These are phyloP conservation scores for Dichomitus squalens DNA, from an alignment of 1,284 basidiomycete species.

Conservation along the genomic window DNA sequence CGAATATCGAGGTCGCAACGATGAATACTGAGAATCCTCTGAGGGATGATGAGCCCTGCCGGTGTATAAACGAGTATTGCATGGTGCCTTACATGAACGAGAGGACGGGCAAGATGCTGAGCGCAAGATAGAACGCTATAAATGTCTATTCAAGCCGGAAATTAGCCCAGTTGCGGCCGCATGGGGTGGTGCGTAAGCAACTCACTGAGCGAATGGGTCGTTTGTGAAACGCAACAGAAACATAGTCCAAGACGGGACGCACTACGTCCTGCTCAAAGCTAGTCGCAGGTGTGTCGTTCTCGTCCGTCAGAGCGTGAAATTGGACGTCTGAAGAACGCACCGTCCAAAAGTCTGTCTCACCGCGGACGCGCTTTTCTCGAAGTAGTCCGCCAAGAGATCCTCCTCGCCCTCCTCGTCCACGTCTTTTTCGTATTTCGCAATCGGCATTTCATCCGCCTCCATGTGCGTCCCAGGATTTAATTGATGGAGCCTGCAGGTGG, in stretches of 20 bases:
- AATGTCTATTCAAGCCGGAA: slow-evolving; percentile 8
- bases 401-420: slow-evolving; percentile 12
- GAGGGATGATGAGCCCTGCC: neutral
- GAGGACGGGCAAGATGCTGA: slow-evolving; percentile 19
- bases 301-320: too few species aligned
- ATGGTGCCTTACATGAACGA: slow-evolving; percentile 15
- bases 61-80: neutral
- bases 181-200: neutral
- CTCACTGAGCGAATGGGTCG: slow-evolving; percentile 20
- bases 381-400: slow-evolving; percentile 19
- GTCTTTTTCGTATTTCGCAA: neutral
- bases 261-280: slow-evolving; percentile 18
- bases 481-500: neutral
- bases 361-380: slow-evolving; percentile 20
- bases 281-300: too few species aligned
- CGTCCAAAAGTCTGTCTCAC: slow-evolving; percentile 19
- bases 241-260: slow-evolving; percentile 12
- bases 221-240: slow-evolving; percentile 5
- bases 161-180: too few species aligned
- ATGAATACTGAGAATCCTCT: slow-evolving; percentile 19
- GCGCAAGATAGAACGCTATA: slow-evolving; percentile 8
- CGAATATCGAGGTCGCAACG: slow-evolving; percentile 15
- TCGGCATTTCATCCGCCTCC: neutral
- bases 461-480: neutral
- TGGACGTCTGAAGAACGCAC: slow-evolving; percentile 5